Base-by-base conservation (phyloP, 2,329 filamentous ascomycete species). In the Incumbomyces lentus region DNA sequence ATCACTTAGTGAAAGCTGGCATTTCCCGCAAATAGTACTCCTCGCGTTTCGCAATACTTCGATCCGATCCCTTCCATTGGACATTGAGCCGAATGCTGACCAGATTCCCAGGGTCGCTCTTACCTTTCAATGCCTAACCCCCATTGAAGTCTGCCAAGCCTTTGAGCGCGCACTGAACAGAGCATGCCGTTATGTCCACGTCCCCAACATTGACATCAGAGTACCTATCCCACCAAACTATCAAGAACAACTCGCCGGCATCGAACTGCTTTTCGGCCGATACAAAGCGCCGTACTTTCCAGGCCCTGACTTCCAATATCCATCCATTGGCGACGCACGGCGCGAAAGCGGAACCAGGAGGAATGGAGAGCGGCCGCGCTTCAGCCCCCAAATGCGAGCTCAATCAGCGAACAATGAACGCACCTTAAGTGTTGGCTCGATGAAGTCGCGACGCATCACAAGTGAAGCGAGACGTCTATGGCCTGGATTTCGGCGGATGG, bases 211-310 rank as follows among this genome's bases (percentile, higher is more conserved):
- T 62, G 79, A 92, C 54, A 75, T 95, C 64, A 83, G 82, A 59
- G 87, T 95, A 39, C 82, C 84, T 53, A 86, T 95, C 45, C 92
- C 92, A 0, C 73, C 79, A 38, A 90, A 90, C 26, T 96, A 98
- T 66, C 79, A 86, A 48, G 82, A 88, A 65, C 90, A 96, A 62
- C 78, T 96, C 2, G 79, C 88, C 43, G 72, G 71, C 6, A 66
- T 82, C 8, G 76, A 78, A 58, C 63, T 75, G 44, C 72, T 78
- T 1, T 77, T 82, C 46, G 78, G 77, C 35, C 64, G 73, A 48
- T 69, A 71, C 56, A 69, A 72, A 42, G 78, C 78, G 2, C 77
- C 78, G 1, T 82, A 81, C 62, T 82, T 81, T 50, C 77, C 78
- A 0, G 74, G 76, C 29, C 71, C 79, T 26, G 76, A 81, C 52